Evolutionary conservation across 108 stramenopile species (phyloP), one percentile per base, ranked within the genome.

Genomic region (Skeletonema grethae): DNA sequence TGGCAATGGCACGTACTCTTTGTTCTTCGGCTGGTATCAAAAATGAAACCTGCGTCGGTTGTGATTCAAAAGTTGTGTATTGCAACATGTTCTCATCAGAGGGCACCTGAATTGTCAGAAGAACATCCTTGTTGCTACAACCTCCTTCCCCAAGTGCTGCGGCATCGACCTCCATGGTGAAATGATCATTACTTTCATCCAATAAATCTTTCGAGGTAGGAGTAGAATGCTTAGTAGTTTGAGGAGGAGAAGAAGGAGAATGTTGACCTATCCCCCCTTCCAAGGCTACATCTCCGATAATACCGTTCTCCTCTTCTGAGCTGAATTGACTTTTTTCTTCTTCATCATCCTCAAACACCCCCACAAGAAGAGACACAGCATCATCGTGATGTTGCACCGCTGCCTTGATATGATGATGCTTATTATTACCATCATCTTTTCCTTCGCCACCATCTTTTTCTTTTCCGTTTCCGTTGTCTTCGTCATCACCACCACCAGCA

Each of bases 301-400:
- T 43, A 8, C 2, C 36, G 20, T 36, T 25, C 32, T 20, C 57
- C 28, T 57, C 56, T 41, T 41, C 36, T 0, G 63, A 53, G 16
- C 69, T 28, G 4, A 64, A 63, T 7, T 69, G 63, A 8, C 32
- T 63, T 38, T 38, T 38, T 38, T 38, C 36, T 6, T 77, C 63
- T 29, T 45, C 63, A 57, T 64, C 67, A 57, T 64, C 67, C 20
- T 76, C 75, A 57, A 76, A 69, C 31, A 77, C 68, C 2, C 76
- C 76, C 28, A 77, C 76, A 22, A 77, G 45, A 5, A 77, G 43
- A 7, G 76, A 77, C 13, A 77, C 76, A 0, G 76, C 76, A 56
- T 55, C 50, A 20, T 77, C 76, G 39, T 77, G 76, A 69, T 59
- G 60, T 20, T 64, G 38, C 24, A 69, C 69, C 1, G 76, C 76